Evolutionary conservation across 176 grass and related monocot species (phyloP).

Genomic region (Triticum urartu): DNA sequence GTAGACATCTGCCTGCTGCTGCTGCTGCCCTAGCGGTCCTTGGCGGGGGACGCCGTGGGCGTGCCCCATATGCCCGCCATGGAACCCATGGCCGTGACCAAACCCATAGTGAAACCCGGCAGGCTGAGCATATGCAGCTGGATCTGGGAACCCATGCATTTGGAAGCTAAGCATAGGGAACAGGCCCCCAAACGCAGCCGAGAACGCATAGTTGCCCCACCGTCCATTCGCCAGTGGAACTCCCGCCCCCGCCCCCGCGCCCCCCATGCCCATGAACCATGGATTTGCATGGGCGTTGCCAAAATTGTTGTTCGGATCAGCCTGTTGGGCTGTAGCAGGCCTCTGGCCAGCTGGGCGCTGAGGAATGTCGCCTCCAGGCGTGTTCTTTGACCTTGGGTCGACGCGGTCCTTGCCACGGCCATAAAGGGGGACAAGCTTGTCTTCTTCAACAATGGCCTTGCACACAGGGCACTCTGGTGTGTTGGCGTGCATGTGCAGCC

Average conservation of each 20-base stretch:
- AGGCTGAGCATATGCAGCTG: slow-evolving; percentile 57
- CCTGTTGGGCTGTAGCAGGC: slow-evolving; percentile 61
- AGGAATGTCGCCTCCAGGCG: slow-evolving; percentile 69
- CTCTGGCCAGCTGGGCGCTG: slow-evolving; percentile 81
- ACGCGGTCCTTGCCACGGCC: slow-evolving; percentile 85
- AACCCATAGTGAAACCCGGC: slow-evolving; percentile 79
- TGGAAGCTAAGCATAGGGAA: slow-evolving; percentile 96
- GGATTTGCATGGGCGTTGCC: slow-evolving; percentile 43
- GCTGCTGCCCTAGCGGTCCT: slow-evolving; percentile 54
- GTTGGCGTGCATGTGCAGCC: slow-evolving; percentile 66
- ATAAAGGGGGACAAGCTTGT: slow-evolving; percentile 88
- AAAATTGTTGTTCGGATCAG: slow-evolving; percentile 58
- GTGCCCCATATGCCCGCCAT: slow-evolving; percentile 50
- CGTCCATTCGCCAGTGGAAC: slow-evolving; percentile 41
- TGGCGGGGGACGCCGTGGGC: slow-evolving; percentile 47
- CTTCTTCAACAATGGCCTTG: slow-evolving; percentile 88
- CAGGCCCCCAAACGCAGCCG: slow-evolving; percentile 65
- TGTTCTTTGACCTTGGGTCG: slow-evolving; percentile 74
- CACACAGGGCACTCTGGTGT: slow-evolving; percentile 92
- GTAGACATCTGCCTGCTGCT: slow-evolving; percentile 75
- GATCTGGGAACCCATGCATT: slow-evolving; percentile 72
- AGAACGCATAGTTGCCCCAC: slow-evolving; percentile 81
- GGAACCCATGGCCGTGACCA: slow-evolving; percentile 69
- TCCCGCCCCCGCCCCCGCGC: not conserved
- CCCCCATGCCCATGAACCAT: slow-evolving; percentile 50